Conservation (phyloP, 1,139 yeast species). For the Fermentozyma sake region DNA sequence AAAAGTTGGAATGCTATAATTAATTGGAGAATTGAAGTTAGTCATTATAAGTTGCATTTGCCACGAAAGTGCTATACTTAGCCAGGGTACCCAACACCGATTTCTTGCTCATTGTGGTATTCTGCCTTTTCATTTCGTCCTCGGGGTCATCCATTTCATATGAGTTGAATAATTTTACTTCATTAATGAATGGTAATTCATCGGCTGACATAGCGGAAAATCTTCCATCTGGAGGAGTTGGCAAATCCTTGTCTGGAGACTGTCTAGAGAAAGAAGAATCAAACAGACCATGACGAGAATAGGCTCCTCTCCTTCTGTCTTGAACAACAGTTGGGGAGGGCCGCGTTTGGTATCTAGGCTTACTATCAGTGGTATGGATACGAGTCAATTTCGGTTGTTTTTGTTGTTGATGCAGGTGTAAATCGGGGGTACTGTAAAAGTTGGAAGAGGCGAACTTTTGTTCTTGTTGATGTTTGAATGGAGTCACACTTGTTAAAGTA, state of each 20-base stretch:
- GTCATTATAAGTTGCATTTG: too few relatives aligned
- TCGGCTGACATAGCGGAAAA: constrained; percentile 18
- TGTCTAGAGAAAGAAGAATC: constrained; percentile 6
- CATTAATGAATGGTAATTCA: constrained; percentile 39
- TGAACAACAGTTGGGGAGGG: constrained; percentile 3
- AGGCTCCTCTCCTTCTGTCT: constrained; percentile 3
- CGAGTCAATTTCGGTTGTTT: constrained; percentile 11
- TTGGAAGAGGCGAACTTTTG: too few relatives aligned
- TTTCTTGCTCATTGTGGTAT: constrained; percentile 29
- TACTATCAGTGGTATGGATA: constrained; percentile 10
- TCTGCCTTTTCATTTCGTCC: constrained; percentile 21
- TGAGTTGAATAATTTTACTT: constrained; percentile 22
- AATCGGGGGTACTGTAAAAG: constrained; percentile 14
- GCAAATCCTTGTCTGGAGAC: constrained; percentile 11
- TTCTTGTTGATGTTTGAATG: constrained; percentile 19
- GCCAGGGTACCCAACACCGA: constrained; percentile 40
- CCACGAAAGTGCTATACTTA: constrained; percentile 35
- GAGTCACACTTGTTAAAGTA: constrained; percentile 20
- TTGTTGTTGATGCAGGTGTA: constrained; percentile 6
- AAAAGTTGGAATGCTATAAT: too few relatives aligned
- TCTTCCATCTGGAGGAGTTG: constrained; percentile 15
- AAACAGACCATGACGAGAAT: constrained; percentile 9
- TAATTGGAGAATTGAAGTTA: too few relatives aligned
- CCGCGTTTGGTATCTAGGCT: constrained; percentile 3
- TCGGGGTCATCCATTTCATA: constrained; percentile 6